These are phyloP conservation scores for Pestalotiopsis fici DNA, from an alignment of 2,329 filamentous ascomycete genomes.

Conservation along the genomic window DNA sequence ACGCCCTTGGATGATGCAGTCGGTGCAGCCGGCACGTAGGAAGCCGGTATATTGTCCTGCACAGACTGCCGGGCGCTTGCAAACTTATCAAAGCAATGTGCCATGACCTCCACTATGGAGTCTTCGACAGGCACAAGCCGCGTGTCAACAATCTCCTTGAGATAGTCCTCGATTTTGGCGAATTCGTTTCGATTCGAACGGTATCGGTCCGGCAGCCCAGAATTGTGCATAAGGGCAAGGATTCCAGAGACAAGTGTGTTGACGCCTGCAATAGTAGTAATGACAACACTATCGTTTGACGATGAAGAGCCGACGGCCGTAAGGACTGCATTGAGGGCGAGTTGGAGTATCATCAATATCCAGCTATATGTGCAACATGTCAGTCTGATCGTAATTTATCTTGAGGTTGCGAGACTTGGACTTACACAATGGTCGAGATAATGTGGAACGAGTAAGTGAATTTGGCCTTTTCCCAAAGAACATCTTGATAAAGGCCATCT, in stretches of 20 bases:
- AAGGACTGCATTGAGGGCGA: constrained; percentile 48
- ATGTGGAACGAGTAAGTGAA: constrained; percentile 45
- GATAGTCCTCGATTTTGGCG: constrained; percentile 48
- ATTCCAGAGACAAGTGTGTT: constrained; percentile 53
- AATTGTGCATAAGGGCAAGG: constrained; percentile 54
- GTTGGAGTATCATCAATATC: constrained; percentile 48
- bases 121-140: constrained; percentile 43
- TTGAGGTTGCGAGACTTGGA: too few relatives aligned
- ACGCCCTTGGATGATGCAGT: background rate
- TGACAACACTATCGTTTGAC: constrained; percentile 35
- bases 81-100: constrained; percentile 47
- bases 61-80: constrained; percentile 47
- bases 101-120: constrained; percentile 46
- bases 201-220: constrained; percentile 53
- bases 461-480: constrained; percentile 44
- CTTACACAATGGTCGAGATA: constrained; percentile 29
- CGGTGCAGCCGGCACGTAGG: constrained; percentile 29
- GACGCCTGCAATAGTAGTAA: constrained; percentile 50
- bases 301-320: constrained; percentile 50
- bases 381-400: too few relatives aligned
- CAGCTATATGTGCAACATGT: constrained; percentile 34
- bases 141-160: constrained; percentile 51
- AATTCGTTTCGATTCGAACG: constrained; percentile 51
- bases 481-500: constrained; percentile 49
- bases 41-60: constrained; percentile 46